Base-by-base conservation (phyloP, 192 early-diverging fungal species). In the Umbelopsis isabellina region DNA sequence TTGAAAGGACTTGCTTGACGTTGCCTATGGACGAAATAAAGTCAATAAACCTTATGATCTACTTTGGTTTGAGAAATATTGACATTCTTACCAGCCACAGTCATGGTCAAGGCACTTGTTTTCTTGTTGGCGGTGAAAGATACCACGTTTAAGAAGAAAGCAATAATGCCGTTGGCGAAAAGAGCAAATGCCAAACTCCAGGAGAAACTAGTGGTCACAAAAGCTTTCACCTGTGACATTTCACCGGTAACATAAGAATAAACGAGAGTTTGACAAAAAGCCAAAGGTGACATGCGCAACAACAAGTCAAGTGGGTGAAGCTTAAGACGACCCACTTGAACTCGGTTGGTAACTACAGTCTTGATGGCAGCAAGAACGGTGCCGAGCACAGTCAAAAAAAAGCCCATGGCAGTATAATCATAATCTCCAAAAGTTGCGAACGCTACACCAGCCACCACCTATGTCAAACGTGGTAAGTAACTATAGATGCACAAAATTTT, bases 91-190 rank as follows among this genome's bases (percentile, higher is more conserved):
- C 84, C 87, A 66, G 85, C 87, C 20, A 94, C 93, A 13, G 87
- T 87, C 88, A 94, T 94, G 13, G 90, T 92, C 33, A 97, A 82
- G 4, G 95, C 91, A 48, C 90, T 88, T 2, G 93, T 94, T 67
- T 91, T 89, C 69, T 90, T 91, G 80, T 91, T 97, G n/a, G 94
- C 92, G 0, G 88, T 90, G 58, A 97, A 95, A 49, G 88, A 90
- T 25, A 91, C 91, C n/a, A 90, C 81, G 76, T 97, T 97, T 11
- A 97, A 78, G 71, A 86, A 87, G 80, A 97, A 97, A 11, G 95
- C 95, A 71, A 95, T 86, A 13, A 84, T 70, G 1, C 93, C 94
- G 70, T 97, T 97, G 37, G 89, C 81, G 3, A 85, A 55, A 50
- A 97, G 80, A 0, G 90, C 92, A 48, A 80, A 67, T 3, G 65